Percentiles rank a stretch among this genome's conserved stretches.
phyloP scores from a whole-genome alignment of 2,329 filamentous ascomycete species.

The Boeremia exigua region DNA sequence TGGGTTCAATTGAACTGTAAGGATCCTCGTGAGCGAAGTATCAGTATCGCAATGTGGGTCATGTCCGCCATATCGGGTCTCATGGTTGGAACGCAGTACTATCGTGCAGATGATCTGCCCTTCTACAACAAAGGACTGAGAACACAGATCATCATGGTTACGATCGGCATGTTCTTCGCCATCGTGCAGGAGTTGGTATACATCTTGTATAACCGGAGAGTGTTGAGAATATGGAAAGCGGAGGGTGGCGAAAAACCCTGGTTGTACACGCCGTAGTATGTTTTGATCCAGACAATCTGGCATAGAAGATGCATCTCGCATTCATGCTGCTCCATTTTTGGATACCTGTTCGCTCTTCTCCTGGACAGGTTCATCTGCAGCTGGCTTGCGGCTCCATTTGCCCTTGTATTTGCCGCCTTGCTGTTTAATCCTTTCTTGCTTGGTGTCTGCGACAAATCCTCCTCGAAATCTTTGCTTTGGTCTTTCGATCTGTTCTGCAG shows the following conservation, averaged over 20 bases:
- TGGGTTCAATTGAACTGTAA: slow-evolving; percentile 62
- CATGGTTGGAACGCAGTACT: slow-evolving; percentile 61
- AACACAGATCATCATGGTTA: slow-evolving; percentile 56
- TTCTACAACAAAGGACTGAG: slow-evolving; percentile 55
- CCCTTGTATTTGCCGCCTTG: slow-evolving; percentile 37
- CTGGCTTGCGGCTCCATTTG: slow-evolving; percentile 30
- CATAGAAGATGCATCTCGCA: no score
- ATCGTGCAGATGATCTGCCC: slow-evolving; percentile 52
- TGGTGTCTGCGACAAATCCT: slow-evolving; percentile 35
- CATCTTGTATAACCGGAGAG: slow-evolving; percentile 46
- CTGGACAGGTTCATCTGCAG: neutral
- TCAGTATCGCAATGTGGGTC: slow-evolving; percentile 59
- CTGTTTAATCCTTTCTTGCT: slow-evolving; percentile 38
- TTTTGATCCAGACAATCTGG: neutral
- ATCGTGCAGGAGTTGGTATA: slow-evolving; percentile 52
- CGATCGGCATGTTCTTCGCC: slow-evolving; percentile 51
- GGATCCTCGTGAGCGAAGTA: slow-evolving; percentile 55
- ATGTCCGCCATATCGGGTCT: slow-evolving; percentile 60
- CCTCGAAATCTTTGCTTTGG: slow-evolving; percentile 38
- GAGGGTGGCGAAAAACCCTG: slow-evolving; percentile 26
- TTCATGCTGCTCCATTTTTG: neutral
- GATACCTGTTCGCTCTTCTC: neutral
- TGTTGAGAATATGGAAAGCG: slow-evolving; percentile 20
- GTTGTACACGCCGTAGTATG: slow-evolving; percentile 24
- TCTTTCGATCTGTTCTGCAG: slow-evolving; percentile 16